Percentiles rank a stretch among this genome's conserved stretches.
Conservation (phyloP, 192 early-diverging fungal species). For the Podila minutissima region DNA sequence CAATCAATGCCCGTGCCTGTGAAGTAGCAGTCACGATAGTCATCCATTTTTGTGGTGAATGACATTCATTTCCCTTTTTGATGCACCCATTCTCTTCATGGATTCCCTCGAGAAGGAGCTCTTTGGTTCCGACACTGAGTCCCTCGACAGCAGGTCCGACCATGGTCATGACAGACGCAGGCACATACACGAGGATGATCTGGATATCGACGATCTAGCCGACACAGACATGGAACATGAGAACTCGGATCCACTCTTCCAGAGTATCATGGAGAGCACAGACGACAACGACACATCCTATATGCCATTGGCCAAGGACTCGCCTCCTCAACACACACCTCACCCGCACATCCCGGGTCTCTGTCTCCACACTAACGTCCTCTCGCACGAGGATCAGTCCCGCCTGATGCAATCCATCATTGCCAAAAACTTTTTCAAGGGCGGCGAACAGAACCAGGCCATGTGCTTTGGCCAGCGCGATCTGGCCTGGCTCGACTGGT, state of each 20-base stretch:
- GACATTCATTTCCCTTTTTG: too few relatives aligned
- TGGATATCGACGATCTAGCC: background rate
- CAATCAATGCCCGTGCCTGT: too few relatives aligned
- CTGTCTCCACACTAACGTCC: slow-evolving; percentile 21
- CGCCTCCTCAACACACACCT: slow-evolving; percentile 9
- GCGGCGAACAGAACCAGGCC: slow-evolving; percentile 55
- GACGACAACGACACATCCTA: background rate
- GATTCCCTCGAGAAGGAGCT: slow-evolving; percentile 24
- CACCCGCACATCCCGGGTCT: slow-evolving; percentile 23
- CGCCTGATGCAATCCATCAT: slow-evolving; percentile 33
- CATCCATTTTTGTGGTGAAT: too few relatives aligned
- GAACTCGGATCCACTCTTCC: slow-evolving; percentile 24
- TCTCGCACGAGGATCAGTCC: slow-evolving; percentile 33
- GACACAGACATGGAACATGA: background rate
- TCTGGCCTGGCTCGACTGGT: slow-evolving; percentile 41
- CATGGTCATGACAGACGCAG: background rate
- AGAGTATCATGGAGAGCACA: slow-evolving; percentile 34
- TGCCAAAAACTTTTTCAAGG: slow-evolving; percentile 38
- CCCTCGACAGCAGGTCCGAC: background rate
- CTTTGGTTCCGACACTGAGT: slow-evolving; percentile 33
- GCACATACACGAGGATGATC: background rate
- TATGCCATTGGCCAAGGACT: background rate
- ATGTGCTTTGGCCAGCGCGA: slow-evolving; percentile 60
- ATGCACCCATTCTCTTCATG: slow-evolving; percentile 5
- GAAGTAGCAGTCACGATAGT: too few relatives aligned